These are phyloP conservation scores for Kuraishia cidri DNA, from an alignment of 805 yeast species.

Conservation along the genomic window DNA sequence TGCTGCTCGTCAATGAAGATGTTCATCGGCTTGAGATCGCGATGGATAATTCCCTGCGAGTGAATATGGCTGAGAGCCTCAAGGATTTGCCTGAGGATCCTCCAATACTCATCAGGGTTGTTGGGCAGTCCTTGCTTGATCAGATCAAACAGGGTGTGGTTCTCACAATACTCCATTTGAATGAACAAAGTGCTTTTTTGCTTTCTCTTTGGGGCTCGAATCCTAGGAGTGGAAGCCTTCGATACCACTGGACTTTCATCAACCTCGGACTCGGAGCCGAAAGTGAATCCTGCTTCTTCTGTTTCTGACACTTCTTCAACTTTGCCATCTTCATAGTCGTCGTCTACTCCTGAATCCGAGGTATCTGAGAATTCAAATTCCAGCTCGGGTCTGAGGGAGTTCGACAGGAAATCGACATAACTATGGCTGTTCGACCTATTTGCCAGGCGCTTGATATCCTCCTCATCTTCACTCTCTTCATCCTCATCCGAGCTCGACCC, in stretches of 20 bases:
- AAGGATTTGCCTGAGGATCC: slow-evolving; percentile 75
- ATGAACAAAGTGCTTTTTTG: slow-evolving; percentile 71
- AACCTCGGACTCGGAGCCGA: slow-evolving; percentile 12
- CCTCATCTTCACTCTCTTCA: slow-evolving; percentile 14
- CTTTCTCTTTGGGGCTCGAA: slow-evolving; percentile 9
- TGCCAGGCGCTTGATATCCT: slow-evolving; percentile 6
- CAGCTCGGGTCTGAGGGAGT: slow-evolving; percentile 47
- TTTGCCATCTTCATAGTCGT: slow-evolving; percentile 12
- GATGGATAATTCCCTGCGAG: slow-evolving; percentile 86
- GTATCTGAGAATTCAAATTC: slow-evolving; percentile 35
- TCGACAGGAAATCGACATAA: slow-evolving; percentile 61
- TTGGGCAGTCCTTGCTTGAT: slow-evolving; percentile 68
- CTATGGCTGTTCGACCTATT: slow-evolving; percentile 22
- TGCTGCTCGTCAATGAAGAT: slow-evolving; percentile 87
- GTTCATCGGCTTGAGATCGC: slow-evolving; percentile 93
- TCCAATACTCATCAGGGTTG: slow-evolving; percentile 79
- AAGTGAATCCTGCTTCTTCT: slow-evolving; percentile 12
- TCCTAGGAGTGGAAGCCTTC: slow-evolving; percentile 4
- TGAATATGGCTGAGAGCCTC: slow-evolving; percentile 92
- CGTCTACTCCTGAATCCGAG: slow-evolving; percentile 12
- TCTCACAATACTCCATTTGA: slow-evolving; percentile 98
- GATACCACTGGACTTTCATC: slow-evolving; percentile 9
- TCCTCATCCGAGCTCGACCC: slow-evolving; percentile 22
- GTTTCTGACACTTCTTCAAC: slow-evolving; percentile 13
- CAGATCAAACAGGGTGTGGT: slow-evolving; percentile 77